Base-by-base conservation (phyloP, 768 basidiomycete species). In the Plicaturopsis crispa region DNA sequence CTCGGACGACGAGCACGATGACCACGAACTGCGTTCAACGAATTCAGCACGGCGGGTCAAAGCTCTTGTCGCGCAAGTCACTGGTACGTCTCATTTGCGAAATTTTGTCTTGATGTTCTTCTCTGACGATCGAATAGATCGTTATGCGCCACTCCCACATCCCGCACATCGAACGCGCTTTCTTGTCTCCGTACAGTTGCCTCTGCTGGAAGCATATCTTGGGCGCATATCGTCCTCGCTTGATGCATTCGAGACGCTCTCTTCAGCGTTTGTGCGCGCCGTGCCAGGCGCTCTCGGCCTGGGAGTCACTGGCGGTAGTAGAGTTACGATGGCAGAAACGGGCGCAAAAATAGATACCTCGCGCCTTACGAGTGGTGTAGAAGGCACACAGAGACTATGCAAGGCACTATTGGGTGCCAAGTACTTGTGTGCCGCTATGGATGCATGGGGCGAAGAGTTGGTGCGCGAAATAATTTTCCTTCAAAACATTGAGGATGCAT, bases 181-280 rank as follows among this genome's bases (percentile, higher is more conserved):
- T 65, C 73, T 99, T 40, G 69, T 83, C 30, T 67, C 73, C 6
- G 75, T 94, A 12, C 96, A 99, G 59, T 63, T 97, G 1, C 91
- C 93, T 1, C 54, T 96, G 10, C 62, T 99, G 10, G 75, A 84
- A 41, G 63, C 72, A 4, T 99, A 96, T 56, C 73, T 78, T 44
- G 60, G 65, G 6, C 80, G 93, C 14, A 80, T 99, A 55, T 69
- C 76, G 1, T 75, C 83, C 6, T 90, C 92, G 6, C 63, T 97
- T 18, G 91, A 97, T 50, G 94, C 93, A 0, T 97, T 97, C 48
- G 96, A 98, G 58, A 84, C 82, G 1, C 67, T 96, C 4, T 89
- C 91, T 1, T 90, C 86, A 21, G 74, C 82, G 0, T 78, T 99
- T 46, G 77, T 92, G 30, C 82, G 90, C 11, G 84, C 84, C 3